A percentile compares a stretch with the other conserved stretches of the same genome.
Conservation (phyloP, 2,329 filamentous ascomycete species). For the Chalaropsis thielavioides region DNA sequence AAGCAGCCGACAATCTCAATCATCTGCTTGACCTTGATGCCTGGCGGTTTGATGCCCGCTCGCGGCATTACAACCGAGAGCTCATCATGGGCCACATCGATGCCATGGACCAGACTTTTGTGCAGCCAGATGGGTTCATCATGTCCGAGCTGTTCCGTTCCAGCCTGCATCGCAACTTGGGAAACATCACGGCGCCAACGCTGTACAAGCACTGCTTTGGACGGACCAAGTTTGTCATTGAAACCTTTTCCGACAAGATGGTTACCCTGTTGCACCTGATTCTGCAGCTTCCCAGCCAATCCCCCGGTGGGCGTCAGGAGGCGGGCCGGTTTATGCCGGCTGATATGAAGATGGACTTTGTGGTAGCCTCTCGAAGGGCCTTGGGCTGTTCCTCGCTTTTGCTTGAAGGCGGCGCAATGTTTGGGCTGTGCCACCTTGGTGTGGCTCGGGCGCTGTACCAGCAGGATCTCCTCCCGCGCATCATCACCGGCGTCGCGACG, state of each 20-base stretch:
- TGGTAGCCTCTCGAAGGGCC: constrained; percentile 75
- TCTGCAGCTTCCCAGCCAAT: constrained; percentile 35
- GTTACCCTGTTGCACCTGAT: constrained; percentile 70
- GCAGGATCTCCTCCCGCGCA: constrained; percentile 66
- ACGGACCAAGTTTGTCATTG: constrained; percentile 79
- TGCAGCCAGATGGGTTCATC: constrained; percentile 56
- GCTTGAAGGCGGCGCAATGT: constrained; percentile 79
- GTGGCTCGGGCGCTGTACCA: constrained; percentile 79
- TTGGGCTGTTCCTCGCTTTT: constrained; percentile 79
- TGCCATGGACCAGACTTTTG: constrained; percentile 53
- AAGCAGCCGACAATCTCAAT: constrained; percentile 70
- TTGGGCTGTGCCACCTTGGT: constrained; percentile 78
- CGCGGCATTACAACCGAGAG: constrained; percentile 71
- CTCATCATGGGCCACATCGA: constrained; percentile 66
- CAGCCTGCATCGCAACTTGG: constrained; percentile 63
- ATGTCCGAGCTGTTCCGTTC: constrained; percentile 70
- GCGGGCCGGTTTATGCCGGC: constrained; percentile 26
- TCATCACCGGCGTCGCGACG: constrained; percentile 82
- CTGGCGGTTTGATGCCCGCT: constrained; percentile 72
- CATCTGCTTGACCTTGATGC: constrained; percentile 64
- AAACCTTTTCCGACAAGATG: constrained; percentile 77
- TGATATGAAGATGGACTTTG: constrained; percentile 69
- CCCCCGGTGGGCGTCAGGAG: constrained; percentile 31
- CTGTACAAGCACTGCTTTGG: constrained; percentile 76
- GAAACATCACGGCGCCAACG: constrained; percentile 69